These are phyloP conservation scores for Suillus americanus DNA, from an alignment of 768 basidiomycete genomes.

Conservation along the genomic window DNA sequence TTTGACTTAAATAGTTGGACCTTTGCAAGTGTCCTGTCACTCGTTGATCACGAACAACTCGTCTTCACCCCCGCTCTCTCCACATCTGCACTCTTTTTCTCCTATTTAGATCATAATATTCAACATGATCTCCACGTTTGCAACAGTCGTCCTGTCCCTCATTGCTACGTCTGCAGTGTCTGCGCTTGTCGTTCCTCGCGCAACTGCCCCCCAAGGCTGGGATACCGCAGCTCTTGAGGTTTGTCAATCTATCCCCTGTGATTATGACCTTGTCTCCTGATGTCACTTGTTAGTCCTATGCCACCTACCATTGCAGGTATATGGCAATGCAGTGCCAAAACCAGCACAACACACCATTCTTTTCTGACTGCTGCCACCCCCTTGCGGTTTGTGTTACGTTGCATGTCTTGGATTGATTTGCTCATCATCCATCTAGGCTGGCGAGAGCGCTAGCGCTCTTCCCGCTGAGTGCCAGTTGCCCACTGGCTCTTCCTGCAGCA, in stretches of 20 bases:
- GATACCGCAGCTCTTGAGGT: slow-evolving; percentile 47
- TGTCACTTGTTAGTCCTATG: slow-evolving; percentile 42
- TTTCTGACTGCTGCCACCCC: slow-evolving; percentile 70
- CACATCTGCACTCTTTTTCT: slow-evolving; percentile 17
- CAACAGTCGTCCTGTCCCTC: slow-evolving; percentile 42
- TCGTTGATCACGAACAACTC: slow-evolving; percentile 16
- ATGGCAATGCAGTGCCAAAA: slow-evolving; percentile 49
- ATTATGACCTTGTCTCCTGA: slow-evolving; percentile 5
- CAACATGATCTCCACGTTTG: slow-evolving; percentile 31
- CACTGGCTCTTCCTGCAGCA: slow-evolving; percentile 25
- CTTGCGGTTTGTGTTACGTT: slow-evolving; percentile 44
- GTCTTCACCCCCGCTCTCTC: slow-evolving; percentile 28
- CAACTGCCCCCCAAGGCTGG: slow-evolving; percentile 44
- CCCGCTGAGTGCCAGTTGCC: slow-evolving; percentile 54
- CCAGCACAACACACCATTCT: slow-evolving; percentile 55
- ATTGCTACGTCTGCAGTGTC: slow-evolving; percentile 37
- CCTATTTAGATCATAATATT: slow-evolving; percentile 32
- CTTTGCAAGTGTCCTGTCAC: slow-evolving; percentile 3
- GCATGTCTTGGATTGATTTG: slow-evolving; percentile 6
- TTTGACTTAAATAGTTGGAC: slow-evolving; percentile 6
- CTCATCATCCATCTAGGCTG: slow-evolving; percentile 37
- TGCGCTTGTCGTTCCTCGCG: slow-evolving; percentile 36
- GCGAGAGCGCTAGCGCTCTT: slow-evolving; percentile 48
- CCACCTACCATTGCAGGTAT: slow-evolving; percentile 62
- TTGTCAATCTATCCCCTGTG: background rate